Percentiles rank a stretch among this genome's conserved stretches.
Conservation (phyloP, 1,284 basidiomycete species). For the Pyrrhoderma noxium region DNA sequence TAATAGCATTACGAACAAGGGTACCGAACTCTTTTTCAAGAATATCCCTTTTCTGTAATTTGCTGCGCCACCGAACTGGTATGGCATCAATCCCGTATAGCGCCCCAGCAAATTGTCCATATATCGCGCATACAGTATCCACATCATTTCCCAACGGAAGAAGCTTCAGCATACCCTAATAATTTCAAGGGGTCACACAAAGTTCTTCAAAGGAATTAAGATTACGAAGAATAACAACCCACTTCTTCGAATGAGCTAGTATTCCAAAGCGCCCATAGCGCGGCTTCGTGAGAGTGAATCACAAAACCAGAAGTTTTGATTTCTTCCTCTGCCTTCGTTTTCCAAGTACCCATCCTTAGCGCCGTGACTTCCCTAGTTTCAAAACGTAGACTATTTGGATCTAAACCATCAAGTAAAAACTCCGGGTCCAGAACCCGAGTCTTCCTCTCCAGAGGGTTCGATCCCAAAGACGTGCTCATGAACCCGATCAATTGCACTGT, state of each 20-base stretch:
- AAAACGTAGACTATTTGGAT: not conserved
- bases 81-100: constrained; percentile 11
- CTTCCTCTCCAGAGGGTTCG: constrained; percentile 6
- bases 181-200: not conserved
- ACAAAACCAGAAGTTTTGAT: constrained; percentile 14
- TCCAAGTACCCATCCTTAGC: constrained; percentile 9
- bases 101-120: constrained; percentile 12
- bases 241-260: constrained; percentile 14
- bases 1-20: constrained; percentile 6
- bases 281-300: constrained; percentile 15
- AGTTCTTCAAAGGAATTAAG: not conserved
- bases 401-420: constrained; percentile 2
- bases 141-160: constrained; percentile 12
- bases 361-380: constrained; percentile 6
- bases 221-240: not conserved
- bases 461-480: not conserved
- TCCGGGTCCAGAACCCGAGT: not conserved
- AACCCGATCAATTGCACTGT: constrained; percentile 6
- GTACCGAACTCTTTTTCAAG: constrained; percentile 8
- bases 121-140: constrained; percentile 15
- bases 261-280: constrained; percentile 14
- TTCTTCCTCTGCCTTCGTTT: constrained; percentile 6
- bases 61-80: constrained; percentile 4
- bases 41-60: constrained; percentile 7
- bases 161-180: constrained; percentile 13